Base-by-base conservation (phyloP, 2,329 filamentous ascomycete species). In the Plectosphaerella sp. region DNA sequence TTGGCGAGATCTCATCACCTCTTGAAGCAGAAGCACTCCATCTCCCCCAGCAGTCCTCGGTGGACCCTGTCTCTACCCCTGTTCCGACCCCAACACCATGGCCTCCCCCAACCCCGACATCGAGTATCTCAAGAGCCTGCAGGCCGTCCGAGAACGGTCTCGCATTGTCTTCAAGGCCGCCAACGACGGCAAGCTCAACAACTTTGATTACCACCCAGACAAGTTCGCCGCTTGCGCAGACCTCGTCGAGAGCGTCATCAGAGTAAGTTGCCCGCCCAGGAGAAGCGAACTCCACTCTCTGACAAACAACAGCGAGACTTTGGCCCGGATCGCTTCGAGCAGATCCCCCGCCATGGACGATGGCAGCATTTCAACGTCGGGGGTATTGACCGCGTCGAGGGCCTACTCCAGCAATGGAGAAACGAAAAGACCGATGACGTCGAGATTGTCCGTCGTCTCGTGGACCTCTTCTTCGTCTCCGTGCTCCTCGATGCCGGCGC, bases 341-440 rank as follows among this genome's bases (percentile, higher is more conserved):
- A 66, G 0, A 82, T 82, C 48, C 79, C 79, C 0, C 76, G 78
- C 10, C 79, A 82, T 55, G 81, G 75, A 9, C 74, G 82, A 43
- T 85, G 82, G 78, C 82, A 85, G 61, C 82, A 86, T 64, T 85
- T 85, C 57, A 77, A 83, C 14, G 75, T 83, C 39, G 81, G 81
- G 10, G 72, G 72, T 14, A 66, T 78, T 25, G 67, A 74, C 39
- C 78, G 82, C 35, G 65, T 83, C 8, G 65, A 69, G 7, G 61
- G 68, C 7, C 61, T 82, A 3, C 64, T 78, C 3, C 60, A 70
- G 22, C 61, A 69, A 43, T 80, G 79, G 79, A 64, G 73, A 3
- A 61, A 59, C 3, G 65, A 69, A 0, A 65, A 64, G 2, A 62
- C 64, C 39, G 75, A 81, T 49, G 66, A 70, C 2, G 56, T 65